Evolutionary conservation across 192 early-diverging fungal species (phyloP).

Genomic region (Radiomyces spectabilis): DNA sequence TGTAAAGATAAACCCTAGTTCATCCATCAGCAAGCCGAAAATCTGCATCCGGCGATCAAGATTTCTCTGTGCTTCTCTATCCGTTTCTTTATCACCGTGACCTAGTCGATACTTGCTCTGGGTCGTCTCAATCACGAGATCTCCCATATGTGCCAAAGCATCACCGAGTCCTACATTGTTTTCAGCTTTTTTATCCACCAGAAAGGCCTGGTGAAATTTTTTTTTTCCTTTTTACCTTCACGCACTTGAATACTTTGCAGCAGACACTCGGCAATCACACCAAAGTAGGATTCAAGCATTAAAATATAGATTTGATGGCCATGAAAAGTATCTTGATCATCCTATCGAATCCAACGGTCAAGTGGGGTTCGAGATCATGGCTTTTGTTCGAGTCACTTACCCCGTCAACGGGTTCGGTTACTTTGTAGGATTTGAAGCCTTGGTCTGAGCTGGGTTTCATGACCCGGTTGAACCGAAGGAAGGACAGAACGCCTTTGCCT

Average conservation of each 20-base stretch:
- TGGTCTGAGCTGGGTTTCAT: constrained; percentile 35
- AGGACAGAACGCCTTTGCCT: constrained; percentile 30
- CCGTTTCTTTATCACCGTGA: constrained; percentile 29
- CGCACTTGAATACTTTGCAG: constrained; percentile 3
- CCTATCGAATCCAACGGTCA: background rate
- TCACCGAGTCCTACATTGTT: constrained; percentile 28
- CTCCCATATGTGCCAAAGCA: constrained; percentile 35
- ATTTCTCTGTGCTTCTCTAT: constrained; percentile 34
- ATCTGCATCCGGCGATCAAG: constrained; percentile 40
- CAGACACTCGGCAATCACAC: constrained; percentile 6
- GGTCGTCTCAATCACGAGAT: constrained; percentile 37
- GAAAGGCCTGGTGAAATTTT: too few relatives aligned
- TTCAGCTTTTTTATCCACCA: background rate
- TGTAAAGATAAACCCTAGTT: constrained; percentile 33
- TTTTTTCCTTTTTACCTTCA: constrained; percentile 6
- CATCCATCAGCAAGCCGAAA: constrained; percentile 42
- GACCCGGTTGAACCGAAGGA: constrained; percentile 37
- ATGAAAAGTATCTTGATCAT: constrained; percentile 18
- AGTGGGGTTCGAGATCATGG: too few relatives aligned
- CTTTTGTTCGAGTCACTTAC: constrained; percentile 12
- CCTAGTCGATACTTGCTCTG: constrained; percentile 44
- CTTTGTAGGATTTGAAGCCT: constrained; percentile 36
- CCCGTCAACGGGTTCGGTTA: constrained; percentile 38
- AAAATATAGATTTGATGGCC: constrained; percentile 21
- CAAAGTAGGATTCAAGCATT: constrained; percentile 18